Conservation (phyloP, 1,284 basidiomycete genomes). For the Inonotus hispidus region DNA sequence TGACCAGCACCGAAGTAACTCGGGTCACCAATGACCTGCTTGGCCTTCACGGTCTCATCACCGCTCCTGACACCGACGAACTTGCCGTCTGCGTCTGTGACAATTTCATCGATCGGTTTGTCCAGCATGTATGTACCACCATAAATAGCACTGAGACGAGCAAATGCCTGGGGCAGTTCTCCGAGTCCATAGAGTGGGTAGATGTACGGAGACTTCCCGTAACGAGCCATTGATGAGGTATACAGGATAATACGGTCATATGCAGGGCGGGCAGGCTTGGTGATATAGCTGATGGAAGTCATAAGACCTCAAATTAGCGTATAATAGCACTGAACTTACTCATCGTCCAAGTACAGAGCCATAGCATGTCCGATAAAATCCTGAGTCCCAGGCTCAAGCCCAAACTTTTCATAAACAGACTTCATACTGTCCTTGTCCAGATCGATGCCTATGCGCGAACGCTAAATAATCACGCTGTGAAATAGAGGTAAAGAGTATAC, state of each 20-base stretch:
- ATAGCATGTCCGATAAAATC: conserved; percentile 99
- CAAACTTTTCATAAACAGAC: conserved; percentile 94
- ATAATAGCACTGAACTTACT: conserved; percentile 51
- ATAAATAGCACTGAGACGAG: conserved; percentile 96
- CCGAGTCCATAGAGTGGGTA: conserved; percentile 99
- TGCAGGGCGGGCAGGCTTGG: conserved; percentile 83
- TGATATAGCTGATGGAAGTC: conserved; percentile 69
- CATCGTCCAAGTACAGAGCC: conserved; percentile 97
- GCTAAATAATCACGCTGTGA: not conserved
- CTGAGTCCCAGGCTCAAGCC: conserved; percentile 94
- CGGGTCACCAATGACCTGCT: conserved; percentile 97
- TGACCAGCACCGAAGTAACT: conserved; percentile 88
- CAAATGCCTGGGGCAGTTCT: conserved; percentile 98
- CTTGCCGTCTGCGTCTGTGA: conserved; percentile 81
- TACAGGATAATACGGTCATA: conserved; percentile 97
- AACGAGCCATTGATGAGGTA: conserved; percentile 97
- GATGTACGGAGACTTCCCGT: conserved; percentile 99
- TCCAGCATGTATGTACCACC: conserved; percentile 99
- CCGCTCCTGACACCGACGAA: conserved; percentile 92
- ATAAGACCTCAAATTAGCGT: conserved; percentile 2
- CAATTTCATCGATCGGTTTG: conserved; percentile 90
- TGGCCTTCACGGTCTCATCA: conserved; percentile 93
- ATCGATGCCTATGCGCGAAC: conserved; percentile 57
- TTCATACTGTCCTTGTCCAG: conserved; percentile 89
- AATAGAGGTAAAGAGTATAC: conserved; percentile 38